A percentile compares a stretch with the other conserved stretches of the same genome.
Conservation (phyloP, 345 rosid genomes). For the Eucalyptus globulus region DNA sequence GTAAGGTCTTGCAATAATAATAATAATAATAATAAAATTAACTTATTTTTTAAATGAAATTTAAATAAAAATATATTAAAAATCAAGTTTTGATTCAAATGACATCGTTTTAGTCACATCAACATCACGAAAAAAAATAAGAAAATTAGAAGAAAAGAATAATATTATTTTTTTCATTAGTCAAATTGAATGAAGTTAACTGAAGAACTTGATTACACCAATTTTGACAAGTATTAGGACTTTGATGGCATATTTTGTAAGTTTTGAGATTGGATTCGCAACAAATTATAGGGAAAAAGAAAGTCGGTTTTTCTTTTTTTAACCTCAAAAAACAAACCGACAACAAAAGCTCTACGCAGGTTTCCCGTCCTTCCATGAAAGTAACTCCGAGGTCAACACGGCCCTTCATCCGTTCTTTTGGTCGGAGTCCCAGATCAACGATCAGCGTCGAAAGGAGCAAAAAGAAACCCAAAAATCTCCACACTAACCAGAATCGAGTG, state of each 20-base stretch:
- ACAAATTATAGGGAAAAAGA: no score
- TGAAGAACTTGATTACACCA: accelerated
- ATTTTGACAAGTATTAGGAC: no score
- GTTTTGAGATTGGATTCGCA: no score
- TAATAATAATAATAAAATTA: no score
- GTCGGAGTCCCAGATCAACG: neutral
- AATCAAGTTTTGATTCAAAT: accelerated
- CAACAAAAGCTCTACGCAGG: neutral
- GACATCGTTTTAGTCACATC: accelerated
- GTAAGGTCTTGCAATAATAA: no score
- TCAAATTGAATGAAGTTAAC: accelerated
- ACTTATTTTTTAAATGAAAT: no score
- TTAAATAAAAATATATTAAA: no score
- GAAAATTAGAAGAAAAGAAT: no score
- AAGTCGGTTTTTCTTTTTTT: neutral
- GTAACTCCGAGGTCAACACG: neutral
- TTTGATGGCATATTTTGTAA: no score
- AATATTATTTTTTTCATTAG: no score
- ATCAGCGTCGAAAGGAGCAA: neutral
- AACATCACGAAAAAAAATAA: no score
- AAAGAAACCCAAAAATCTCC: neutral
- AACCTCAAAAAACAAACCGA: neutral
- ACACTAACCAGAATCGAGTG: neutral
- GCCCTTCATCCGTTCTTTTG: neutral
- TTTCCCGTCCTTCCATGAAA: neutral